Percentiles rank a stretch among this genome's conserved stretches.
These are phyloP conservation scores for Paxillus involutus DNA, from an alignment of 768 basidiomycete genomes.

Conservation along the genomic window DNA sequence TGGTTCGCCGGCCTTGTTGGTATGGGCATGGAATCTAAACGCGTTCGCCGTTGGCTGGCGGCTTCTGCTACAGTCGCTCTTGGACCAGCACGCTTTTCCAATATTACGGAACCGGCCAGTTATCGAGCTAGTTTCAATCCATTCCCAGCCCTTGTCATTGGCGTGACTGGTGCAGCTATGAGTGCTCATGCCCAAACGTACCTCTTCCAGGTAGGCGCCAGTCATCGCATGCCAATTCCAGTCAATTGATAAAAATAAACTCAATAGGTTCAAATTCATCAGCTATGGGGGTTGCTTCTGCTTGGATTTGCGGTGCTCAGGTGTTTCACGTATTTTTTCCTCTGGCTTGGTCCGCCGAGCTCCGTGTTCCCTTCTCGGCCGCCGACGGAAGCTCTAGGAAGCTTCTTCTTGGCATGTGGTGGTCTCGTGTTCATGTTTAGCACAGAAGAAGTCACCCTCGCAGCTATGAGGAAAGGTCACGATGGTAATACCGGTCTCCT, in stretches of 20 bases:
- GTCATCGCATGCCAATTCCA: background rate
- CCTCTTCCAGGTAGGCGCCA: conserved; percentile 69
- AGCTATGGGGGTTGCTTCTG: conserved; percentile 88
- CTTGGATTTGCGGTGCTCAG: conserved; percentile 76
- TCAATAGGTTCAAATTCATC: conserved; percentile 79
- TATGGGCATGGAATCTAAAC: conserved; percentile 83
- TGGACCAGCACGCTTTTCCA: conserved; percentile 19
- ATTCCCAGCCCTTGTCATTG: conserved; percentile 89
- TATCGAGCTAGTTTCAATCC: conserved; percentile 85
- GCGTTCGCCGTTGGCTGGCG: conserved; percentile 72
- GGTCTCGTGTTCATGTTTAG: conserved; percentile 90
- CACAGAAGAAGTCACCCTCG: conserved; percentile 84
- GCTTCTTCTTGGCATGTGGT: conserved; percentile 85
- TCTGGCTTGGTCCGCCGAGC: conserved; percentile 82
- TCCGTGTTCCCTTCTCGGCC: conserved; percentile 90
- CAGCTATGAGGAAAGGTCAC: conserved; percentile 87
- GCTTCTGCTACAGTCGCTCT: conserved; percentile 47
- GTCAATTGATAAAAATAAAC: conserved; percentile 2
- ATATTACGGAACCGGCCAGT: conserved; percentile 64
- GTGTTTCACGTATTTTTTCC: conserved; percentile 91
- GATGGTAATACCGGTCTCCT: conserved; percentile 56
- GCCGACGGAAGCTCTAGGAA: conserved; percentile 87
- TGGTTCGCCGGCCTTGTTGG: conserved; percentile 91
- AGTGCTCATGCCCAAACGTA: conserved; percentile 88
- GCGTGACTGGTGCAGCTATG: conserved; percentile 94